Evolutionary conservation across 306 rosid species (phyloP).

Genomic region (Oxytropis ochrocephala): DNA sequence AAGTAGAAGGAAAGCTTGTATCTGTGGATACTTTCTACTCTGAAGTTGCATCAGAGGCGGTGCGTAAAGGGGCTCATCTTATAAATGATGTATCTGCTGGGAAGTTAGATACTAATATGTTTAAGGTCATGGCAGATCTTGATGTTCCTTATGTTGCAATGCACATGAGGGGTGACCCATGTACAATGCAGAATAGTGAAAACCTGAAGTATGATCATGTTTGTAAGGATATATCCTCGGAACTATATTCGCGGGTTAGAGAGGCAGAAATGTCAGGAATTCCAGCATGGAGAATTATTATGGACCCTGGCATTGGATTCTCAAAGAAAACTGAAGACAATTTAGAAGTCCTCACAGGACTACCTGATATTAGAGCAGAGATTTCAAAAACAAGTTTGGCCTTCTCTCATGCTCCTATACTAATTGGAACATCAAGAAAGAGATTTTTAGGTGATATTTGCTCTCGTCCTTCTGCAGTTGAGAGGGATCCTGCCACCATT

Average conservation of each 20-base stretch:
- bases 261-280: constrained; percentile 77
- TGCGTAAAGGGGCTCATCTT: constrained; percentile 73
- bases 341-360: constrained; percentile 55
- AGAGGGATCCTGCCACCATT: constrained; percentile 82
- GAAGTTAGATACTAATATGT: constrained; percentile 61
- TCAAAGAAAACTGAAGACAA: constrained; percentile 70
- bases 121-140: constrained; percentile 70
- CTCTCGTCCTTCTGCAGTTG: constrained; percentile 35
- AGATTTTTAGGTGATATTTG: constrained; percentile 71
- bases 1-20: constrained; percentile 63
- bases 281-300: constrained; percentile 82
- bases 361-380: constrained; percentile 53
- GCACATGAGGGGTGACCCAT: constrained; percentile 95
- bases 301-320: constrained; percentile 89
- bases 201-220: constrained; percentile 68
- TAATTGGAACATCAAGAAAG: constrained; percentile 89
- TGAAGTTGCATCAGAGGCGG: constrained; percentile 79
- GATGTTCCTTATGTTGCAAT: constrained; percentile 82
- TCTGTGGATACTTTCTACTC: constrained; percentile 88
- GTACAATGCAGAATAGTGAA: constrained; percentile 64
- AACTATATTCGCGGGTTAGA: constrained; percentile 44
- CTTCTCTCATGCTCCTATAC: constrained; percentile 67
- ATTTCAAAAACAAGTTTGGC: constrained; percentile 55
- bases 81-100: constrained; percentile 80
- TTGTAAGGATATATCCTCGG: constrained; percentile 62